phyloP scores from a whole-genome alignment of 2,329 filamentous ascomycete genomes.

The Thelonectria blattea region DNA sequence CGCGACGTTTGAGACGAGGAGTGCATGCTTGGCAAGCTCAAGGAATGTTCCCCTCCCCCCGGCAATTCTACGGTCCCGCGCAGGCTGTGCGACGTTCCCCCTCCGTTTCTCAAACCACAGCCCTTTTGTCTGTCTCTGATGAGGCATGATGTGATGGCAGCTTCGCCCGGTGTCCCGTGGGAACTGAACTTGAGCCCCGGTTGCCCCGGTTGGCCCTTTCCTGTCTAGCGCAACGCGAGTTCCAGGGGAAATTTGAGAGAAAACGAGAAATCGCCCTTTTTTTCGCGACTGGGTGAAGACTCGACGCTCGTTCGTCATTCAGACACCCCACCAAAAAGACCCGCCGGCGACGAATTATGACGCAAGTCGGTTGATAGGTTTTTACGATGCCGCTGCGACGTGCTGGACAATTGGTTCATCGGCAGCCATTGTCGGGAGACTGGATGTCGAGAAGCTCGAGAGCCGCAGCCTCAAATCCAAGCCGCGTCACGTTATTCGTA shows the following conservation, averaged over 20 bases:
- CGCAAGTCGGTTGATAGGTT: slow-evolving; percentile 19
- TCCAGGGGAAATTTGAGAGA: slow-evolving; percentile 9
- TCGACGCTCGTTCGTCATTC: slow-evolving; percentile 19
- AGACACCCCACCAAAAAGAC: slow-evolving; percentile 23
- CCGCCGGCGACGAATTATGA: slow-evolving; percentile 31
- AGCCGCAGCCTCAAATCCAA: background rate
- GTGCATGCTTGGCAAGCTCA: background rate
- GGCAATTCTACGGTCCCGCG: background rate
- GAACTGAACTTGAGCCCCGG: background rate
- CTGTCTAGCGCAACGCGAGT: slow-evolving; percentile 22
- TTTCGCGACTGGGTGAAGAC: slow-evolving; percentile 4
- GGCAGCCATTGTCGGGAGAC: background rate
- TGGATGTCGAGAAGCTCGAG: background rate
- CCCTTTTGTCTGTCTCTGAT: background rate
- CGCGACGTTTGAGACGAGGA: slow-evolving; percentile 19
- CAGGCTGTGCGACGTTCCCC: background rate
- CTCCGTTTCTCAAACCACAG: slow-evolving; percentile 3
- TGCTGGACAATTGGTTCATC: background rate
- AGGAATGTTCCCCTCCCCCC: slow-evolving; percentile 14
- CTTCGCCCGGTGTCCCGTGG: slow-evolving; percentile 9
- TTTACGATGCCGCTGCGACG: background rate
- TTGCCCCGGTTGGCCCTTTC: slow-evolving; percentile 7
- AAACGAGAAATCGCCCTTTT: background rate
- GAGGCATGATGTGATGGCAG: slow-evolving; percentile 1
- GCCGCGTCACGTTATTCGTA: background rate